phyloP scores from a whole-genome alignment of 2,329 filamentous ascomycete species.

The Podosphaera leucotricha region DNA sequence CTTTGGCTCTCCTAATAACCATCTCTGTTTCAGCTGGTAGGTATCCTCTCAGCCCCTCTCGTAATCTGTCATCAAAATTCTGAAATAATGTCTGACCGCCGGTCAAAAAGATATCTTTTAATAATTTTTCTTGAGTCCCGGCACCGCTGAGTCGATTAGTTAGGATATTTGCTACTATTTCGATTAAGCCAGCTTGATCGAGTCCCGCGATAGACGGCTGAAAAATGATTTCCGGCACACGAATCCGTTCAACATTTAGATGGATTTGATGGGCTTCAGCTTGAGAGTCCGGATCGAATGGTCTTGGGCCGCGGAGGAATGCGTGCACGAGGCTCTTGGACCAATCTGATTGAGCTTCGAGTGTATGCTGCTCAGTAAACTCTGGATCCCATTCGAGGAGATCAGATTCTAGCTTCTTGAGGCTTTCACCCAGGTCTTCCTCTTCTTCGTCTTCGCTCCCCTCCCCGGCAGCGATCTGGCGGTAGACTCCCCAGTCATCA shows the following conservation, averaged over 20 bases:
- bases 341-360: conserved; percentile 87
- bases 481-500: conserved; percentile 93
- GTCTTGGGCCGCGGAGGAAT: conserved; percentile 68
- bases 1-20: conserved; percentile 45
- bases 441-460: conserved; percentile 77
- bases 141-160: conserved; percentile 48
- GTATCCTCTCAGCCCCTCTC: conserved; percentile 45
- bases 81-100: conserved; percentile 78
- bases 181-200: conserved; percentile 80
- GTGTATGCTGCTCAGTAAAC: conserved; percentile 80
- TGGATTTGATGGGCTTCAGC: conserved; percentile 72
- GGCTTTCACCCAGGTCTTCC: conserved; percentile 51
- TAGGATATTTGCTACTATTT: conserved; percentile 77
- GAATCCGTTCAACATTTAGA: conserved; percentile 87
- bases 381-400: conserved; percentile 66
- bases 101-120: conserved; percentile 77
- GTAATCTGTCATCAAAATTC: conserved; percentile 65
- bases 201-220: conserved; percentile 77
- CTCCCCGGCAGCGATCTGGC: conserved; percentile 68
- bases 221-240: conserved; percentile 81
- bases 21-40: conserved; percentile 46
- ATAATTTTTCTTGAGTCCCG: conserved; percentile 38
- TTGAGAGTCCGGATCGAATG: conserved; percentile 60
- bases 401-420: conserved; percentile 62
- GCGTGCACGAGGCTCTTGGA: conserved; percentile 76